phyloP scores from a whole-genome alignment of 2,329 filamentous ascomycete species.

The Colletotrichum godetiae region DNA sequence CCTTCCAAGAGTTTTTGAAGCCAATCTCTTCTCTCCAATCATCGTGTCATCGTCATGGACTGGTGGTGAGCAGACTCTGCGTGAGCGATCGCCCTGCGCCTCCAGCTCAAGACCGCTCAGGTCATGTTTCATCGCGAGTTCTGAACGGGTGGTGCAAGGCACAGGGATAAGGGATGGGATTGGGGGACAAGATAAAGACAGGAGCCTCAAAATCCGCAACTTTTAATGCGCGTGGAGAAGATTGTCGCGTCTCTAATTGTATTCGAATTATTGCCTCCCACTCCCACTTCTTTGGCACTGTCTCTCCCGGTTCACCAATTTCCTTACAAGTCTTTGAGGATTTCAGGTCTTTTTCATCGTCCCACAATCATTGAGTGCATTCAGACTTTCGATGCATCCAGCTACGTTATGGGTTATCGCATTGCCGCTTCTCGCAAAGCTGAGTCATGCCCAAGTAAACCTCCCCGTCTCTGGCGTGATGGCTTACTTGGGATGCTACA shows the following conservation, averaged over 20 bases:
- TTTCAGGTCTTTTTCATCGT: background rate
- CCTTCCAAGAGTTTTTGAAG: background rate
- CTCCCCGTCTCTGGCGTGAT: background rate
- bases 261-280: background rate
- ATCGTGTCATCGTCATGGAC: background rate
- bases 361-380: background rate
- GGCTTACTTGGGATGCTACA: background rate
- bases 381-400: background rate
- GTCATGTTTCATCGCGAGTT: background rate
- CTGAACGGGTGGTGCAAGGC: background rate
- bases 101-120: background rate
- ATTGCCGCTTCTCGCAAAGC: background rate
- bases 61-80: background rate
- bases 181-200: background rate
- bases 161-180: background rate
- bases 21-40: background rate
- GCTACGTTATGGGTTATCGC: background rate
- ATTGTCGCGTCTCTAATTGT: background rate
- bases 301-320: background rate
- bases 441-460: background rate
- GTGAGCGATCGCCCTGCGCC: background rate
- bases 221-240: background rate
- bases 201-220: background rate
- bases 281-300: background rate
- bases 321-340: background rate